Percentiles rank a stretch among this genome's conserved stretches.
Conservation (phyloP, 352 stramenopile genomes). For the Globisporangium solare region DNA sequence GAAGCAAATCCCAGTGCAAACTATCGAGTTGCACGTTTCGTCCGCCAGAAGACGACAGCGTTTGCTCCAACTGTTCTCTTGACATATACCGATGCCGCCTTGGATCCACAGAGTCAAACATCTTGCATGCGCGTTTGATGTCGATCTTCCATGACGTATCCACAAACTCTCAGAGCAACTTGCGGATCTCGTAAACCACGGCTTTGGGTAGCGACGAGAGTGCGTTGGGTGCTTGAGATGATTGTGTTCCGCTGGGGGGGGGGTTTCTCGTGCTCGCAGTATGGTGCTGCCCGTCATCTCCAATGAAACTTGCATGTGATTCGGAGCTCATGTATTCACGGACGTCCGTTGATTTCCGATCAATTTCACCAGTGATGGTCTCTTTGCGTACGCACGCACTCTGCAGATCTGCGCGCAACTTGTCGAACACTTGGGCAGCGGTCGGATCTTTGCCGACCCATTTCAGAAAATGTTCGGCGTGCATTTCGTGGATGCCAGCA, state of each 20-base stretch:
- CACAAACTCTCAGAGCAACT: constrained; percentile 49
- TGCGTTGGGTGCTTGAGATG: background rate
- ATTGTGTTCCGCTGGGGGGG: too few relatives aligned
- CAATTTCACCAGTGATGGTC: constrained; percentile 25
- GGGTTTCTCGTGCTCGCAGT: too few relatives aligned
- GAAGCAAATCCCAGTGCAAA: constrained; percentile 43
- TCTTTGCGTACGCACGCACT: constrained; percentile 53
- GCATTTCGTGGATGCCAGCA: constrained; percentile 40
- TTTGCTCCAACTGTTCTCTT: constrained; percentile 32
- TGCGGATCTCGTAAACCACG: constrained; percentile 31
- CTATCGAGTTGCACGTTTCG: constrained; percentile 23
- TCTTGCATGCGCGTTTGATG: constrained; percentile 14
- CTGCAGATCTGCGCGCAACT: constrained; percentile 53
- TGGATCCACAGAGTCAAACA: constrained; percentile 27
- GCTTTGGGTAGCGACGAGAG: constrained; percentile 13
- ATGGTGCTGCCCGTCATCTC: background rate
- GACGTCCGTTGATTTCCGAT: constrained; percentile 4
- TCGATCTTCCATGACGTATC: constrained; percentile 49
- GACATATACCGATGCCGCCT: constrained; percentile 24
- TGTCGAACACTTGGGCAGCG: constrained; percentile 28
- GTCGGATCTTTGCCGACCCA: constrained; percentile 51
- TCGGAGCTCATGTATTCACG: background rate
- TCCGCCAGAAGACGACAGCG: constrained; percentile 23
- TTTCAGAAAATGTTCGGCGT: constrained; percentile 42
- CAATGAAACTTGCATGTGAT: background rate